Base-by-base conservation (phyloP, 108 stramenopile genomes). In the Nitzschia putrida region DNA sequence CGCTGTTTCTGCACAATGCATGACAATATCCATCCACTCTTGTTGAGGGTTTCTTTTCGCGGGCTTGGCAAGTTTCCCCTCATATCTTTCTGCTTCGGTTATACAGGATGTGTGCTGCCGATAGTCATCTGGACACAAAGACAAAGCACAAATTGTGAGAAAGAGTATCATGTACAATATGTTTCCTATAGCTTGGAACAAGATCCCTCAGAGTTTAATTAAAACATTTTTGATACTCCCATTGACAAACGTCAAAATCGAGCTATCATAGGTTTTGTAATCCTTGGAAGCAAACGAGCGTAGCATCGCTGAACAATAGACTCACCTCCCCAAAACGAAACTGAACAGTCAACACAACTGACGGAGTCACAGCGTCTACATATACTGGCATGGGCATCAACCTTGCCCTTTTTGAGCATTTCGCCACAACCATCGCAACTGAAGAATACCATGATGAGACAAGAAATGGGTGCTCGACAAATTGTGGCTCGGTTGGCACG, bases 151-250 rank as follows among this genome's bases (percentile, higher is more conserved):
- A 54, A 77, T 40, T 69, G 55, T 58, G 61, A 68, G 45, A 39
- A 8, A 63, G 37, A 55, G 41, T 52, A 37, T 57, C 42, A 66
- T 37, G 3, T 43, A 16, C 29, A 37, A 57, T 56, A 0, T 0
- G 2, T 24, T 55, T 55, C 24, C 22, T 22, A 3, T 22, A 50
- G 3, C 1, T 4, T 1, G 20, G 49, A 50, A 18, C 20, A 18
- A 20, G 18, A 22, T 59, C 61, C 88, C 78, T 88, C 89, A 93
- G 86, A 89, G 92, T 93, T 93, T 93, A 93, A 93, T 93, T 93
- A 93, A 93, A 93, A 93, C 92, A 91, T 78, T 82, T 76, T 78
- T 73, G 76, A 76, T 83, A 68, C 92, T 88, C 89, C 85, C 92
- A 93, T 52, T 79, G 92, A 54, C 54, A 61, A 50, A 16, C 70